Conservation (phyloP, 768 basidiomycete species). For the Fistulinella prunicolor region DNA sequence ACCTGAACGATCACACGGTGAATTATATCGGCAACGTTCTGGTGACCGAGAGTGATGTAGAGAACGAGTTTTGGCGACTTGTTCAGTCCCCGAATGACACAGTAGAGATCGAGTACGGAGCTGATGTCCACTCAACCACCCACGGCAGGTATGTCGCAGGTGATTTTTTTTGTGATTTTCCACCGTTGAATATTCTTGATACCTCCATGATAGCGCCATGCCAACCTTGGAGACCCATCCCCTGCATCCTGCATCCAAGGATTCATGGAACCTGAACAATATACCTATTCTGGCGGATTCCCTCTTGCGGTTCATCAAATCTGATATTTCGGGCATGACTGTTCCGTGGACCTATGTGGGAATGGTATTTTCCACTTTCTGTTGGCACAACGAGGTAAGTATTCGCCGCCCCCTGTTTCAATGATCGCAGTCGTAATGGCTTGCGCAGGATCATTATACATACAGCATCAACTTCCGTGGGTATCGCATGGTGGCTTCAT, state of each 20-base stretch:
- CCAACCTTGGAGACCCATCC: constrained; percentile 95
- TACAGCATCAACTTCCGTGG: constrained; percentile 93
- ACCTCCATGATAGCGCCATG: constrained; percentile 64
- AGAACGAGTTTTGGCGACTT: constrained; percentile 95
- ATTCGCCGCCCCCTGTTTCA: constrained; percentile 15
- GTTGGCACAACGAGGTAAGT: constrained; percentile 96
- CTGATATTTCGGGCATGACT: constrained; percentile 99
- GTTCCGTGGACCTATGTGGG: constrained; percentile 99
- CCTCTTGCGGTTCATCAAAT: constrained; percentile 94
- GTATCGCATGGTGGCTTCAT: constrained; percentile 30
- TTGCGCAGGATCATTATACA: constrained; percentile 87
- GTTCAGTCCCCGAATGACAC: constrained; percentile 88
- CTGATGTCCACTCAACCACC: constrained; percentile 95
- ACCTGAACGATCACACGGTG: constrained; percentile 48
- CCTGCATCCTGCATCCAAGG: constrained; percentile 77
- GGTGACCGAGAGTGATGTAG: constrained; percentile 89
- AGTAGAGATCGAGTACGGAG: constrained; percentile 99
- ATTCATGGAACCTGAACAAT: constrained; percentile 98
- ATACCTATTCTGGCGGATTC: constrained; percentile 92
- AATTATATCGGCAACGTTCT: constrained; percentile 55
- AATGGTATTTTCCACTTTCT: constrained; percentile 98
- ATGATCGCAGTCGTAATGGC: constrained; percentile 22
- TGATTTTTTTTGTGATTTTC: constrained; percentile 17
- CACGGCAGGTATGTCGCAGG: constrained; percentile 80
- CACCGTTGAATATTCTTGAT: constrained; percentile 26